A percentile compares a stretch with the other conserved stretches of the same genome.
Conservation (phyloP, 768 basidiomycete genomes). For the Lepiota brunneoincarnata region DNA sequence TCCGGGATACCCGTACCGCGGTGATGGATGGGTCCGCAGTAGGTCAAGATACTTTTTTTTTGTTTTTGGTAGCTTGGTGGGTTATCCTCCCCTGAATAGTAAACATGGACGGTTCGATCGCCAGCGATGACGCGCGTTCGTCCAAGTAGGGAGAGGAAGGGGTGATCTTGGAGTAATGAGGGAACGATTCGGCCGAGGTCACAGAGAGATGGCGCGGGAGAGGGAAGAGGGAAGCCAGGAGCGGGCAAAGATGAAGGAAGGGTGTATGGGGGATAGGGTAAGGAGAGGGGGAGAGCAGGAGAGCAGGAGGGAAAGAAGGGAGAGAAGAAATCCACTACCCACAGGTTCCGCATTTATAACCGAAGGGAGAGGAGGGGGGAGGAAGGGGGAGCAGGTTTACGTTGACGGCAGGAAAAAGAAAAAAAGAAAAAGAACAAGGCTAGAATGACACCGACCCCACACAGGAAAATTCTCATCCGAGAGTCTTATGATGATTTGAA, state of each 20-base stretch:
- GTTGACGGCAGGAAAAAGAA: neutral
- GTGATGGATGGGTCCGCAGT: too few species aligned
- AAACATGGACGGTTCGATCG: too few species aligned
- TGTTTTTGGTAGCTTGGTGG: too few species aligned
- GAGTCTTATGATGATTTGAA: neutral
- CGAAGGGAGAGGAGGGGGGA: slow-evolving; percentile 6
- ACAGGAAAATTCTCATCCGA: neutral
- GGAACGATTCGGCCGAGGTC: neutral
- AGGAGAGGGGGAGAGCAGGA: neutral
- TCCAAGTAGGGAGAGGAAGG: too few species aligned
- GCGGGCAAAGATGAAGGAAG: neutral
- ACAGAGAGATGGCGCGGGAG: neutral
- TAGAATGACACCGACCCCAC: neutral
- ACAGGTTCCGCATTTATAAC: slow-evolving; percentile 19
- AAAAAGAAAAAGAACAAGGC: neutral
- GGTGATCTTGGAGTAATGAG: neutral
- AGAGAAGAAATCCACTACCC: slow-evolving; percentile 9
- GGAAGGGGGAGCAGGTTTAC: neutral
- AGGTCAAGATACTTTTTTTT: too few species aligned
- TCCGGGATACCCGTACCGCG: too few species aligned
- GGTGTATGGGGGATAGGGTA: slow-evolving; percentile 2
- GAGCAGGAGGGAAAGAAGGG: slow-evolving; percentile 10
- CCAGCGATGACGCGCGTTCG: too few species aligned
- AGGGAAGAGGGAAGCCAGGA: too few species aligned
- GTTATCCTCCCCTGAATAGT: too few species aligned